Evolutionary conservation across 352 stramenopile species (phyloP), one percentile per base, ranked within the genome.

Genomic region (Globisporangium okanoganense): DNA sequence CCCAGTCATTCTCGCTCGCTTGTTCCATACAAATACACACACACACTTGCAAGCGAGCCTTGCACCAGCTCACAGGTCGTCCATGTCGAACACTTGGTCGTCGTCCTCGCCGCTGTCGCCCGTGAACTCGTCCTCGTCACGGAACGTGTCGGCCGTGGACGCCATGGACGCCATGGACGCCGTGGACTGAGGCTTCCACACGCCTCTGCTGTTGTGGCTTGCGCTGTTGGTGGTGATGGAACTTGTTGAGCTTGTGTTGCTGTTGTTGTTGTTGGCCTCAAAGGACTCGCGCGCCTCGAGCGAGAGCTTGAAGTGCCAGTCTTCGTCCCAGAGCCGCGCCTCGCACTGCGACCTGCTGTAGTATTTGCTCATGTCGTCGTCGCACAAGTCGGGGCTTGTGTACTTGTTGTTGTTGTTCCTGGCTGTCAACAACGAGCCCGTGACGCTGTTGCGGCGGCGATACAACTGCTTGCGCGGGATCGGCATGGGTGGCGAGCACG

Each of bases 281-380:
- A 88, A 85, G 9, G 76, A 84, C 66, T 90, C 77, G 20, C 81
- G 78, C 14, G 73, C 69, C 51, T 90, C 81, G 9, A 88, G 72
- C 27, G 77, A 88, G 44, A 88, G 75, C 55, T 88, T 88, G 63
- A 78, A 88, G 74, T 90, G 76, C 81, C 79, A 88, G 59, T 81
- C 74, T 44, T 90, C 70, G 47, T 90, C 78, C 74, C 75, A 86
- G 16, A 87, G 69, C 29, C 67, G 61, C 14, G 70, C 75, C 52
- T 87, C 70, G 50, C 74, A 79, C 60, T 91, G 79, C 13, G 68
- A 72, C 6, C 59, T 56, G 33, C 71, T 79, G 63, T 76, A 76
- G n/a, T 63, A 76, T 16, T 65, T 48, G 18, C 52, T 56, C 10
- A 68, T 58, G n/a, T 27, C 35, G n/a, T 43, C 27, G 10, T 38